phyloP scores from a whole-genome alignment of 371 early-diverging fungal species.

The Mucor piriformis region DNA sequence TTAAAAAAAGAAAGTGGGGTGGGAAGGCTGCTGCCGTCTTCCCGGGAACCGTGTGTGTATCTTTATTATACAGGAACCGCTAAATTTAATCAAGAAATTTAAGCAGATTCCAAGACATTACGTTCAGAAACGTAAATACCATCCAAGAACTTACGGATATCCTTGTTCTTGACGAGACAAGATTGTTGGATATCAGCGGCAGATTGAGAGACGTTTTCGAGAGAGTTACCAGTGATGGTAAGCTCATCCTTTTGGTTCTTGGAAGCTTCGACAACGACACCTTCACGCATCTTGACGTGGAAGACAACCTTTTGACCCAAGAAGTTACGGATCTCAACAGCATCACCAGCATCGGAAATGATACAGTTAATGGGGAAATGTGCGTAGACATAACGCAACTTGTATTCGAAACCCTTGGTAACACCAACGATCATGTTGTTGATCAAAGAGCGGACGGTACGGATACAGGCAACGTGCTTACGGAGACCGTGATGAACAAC shows the following conservation, averaged over 20 bases:
- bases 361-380: constrained; percentile 99
- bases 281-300: constrained; percentile 89
- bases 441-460: constrained; percentile 96
- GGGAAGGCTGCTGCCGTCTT: constrained; percentile 53
- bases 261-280: constrained; percentile 87
- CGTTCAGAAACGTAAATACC: constrained; percentile 98
- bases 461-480: constrained; percentile 98
- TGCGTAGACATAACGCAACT: constrained; percentile 99
- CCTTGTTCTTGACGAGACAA: constrained; percentile 84
- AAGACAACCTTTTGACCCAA: constrained; percentile 98
- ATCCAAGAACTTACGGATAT: constrained; percentile 99
- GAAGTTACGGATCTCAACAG: constrained; percentile 99
- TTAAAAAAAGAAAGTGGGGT: constrained; percentile 33
- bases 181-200: constrained; percentile 84
- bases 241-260: constrained; percentile 96
- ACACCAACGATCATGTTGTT: constrained; percentile 99
- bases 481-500: constrained; percentile 97
- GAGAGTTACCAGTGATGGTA: constrained; percentile 93
- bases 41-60: constrained; percentile 47
- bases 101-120: constrained; percentile 33
- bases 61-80: constrained; percentile 35
- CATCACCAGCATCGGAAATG: constrained; percentile 81
- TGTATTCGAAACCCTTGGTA: constrained; percentile 99
- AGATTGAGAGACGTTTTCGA: constrained; percentile 98
- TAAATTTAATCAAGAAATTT: not conserved